Conservation (phyloP, 2,329 filamentous ascomycete species). For the Calonectria ilicicola region DNA sequence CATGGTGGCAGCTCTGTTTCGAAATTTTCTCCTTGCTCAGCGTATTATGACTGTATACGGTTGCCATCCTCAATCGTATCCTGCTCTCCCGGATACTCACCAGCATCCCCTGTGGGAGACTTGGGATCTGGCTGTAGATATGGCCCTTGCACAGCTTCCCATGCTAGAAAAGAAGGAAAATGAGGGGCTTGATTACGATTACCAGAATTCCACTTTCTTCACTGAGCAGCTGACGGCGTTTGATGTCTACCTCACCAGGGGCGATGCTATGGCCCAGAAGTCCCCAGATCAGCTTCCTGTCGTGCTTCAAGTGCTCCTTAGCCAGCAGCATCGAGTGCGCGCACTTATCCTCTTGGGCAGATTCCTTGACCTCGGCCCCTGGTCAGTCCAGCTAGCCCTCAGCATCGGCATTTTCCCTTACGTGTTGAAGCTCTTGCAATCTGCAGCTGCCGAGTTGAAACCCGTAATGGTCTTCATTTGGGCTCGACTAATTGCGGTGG, state of each 20-base stretch:
- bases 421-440: slow-evolving; percentile 96
- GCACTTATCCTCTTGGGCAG: slow-evolving; percentile 92
- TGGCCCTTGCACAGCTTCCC: slow-evolving; percentile 90
- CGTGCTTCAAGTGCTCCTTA: slow-evolving; percentile 93
- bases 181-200: slow-evolving; percentile 84
- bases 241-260: slow-evolving; percentile 90
- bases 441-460: slow-evolving; percentile 92
- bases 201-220: slow-evolving; percentile 95
- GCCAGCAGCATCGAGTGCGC: slow-evolving; percentile 91
- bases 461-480: slow-evolving; percentile 99
- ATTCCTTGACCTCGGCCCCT: slow-evolving; percentile 94
- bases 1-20: slow-evolving; percentile 98
- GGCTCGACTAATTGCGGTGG: slow-evolving; percentile 94
- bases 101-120: slow-evolving; percentile 96
- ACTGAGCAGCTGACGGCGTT: slow-evolving; percentile 97
- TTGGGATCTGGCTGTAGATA: slow-evolving; percentile 97
- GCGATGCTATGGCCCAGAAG: slow-evolving; percentile 83
- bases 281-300: slow-evolving; percentile 96
- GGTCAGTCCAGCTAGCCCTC: slow-evolving; percentile 97
- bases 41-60: slow-evolving; percentile 97
- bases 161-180: slow-evolving; percentile 83
- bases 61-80: slow-evolving; percentile 93
- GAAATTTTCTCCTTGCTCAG: slow-evolving; percentile 95
- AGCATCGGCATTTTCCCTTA: slow-evolving; percentile 99
- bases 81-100: slow-evolving; percentile 92